Conservation (phyloP, 352 stramenopile genomes). For the Pythium sukuiense region DNA sequence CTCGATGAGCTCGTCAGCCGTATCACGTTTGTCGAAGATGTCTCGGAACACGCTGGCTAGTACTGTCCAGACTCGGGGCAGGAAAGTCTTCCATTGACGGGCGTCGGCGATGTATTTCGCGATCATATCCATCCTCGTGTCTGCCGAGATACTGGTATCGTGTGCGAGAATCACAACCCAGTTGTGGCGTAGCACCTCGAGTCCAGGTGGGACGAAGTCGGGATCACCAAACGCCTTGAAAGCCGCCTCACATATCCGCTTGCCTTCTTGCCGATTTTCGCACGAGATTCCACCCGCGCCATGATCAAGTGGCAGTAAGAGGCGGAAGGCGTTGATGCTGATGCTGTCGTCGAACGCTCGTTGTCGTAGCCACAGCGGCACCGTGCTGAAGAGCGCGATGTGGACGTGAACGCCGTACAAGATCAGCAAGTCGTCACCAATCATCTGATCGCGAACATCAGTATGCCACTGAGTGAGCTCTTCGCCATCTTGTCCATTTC, state of each 20-base stretch:
- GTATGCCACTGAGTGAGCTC: neutral
- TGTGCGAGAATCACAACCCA: slow-evolving; percentile 15
- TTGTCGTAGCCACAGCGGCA: slow-evolving; percentile 19
- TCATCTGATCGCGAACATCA: slow-evolving; percentile 14
- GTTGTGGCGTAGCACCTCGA: slow-evolving; percentile 25
- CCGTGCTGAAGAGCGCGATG: slow-evolving; percentile 3
- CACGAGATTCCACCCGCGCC: neutral
- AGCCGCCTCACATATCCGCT: slow-evolving; percentile 15
- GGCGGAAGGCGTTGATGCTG: slow-evolving; percentile 11
- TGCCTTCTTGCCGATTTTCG: neutral
- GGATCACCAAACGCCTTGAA: slow-evolving; percentile 3
- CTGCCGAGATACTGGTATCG: neutral
- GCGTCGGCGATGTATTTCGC: slow-evolving; percentile 1
- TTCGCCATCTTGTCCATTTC: neutral
- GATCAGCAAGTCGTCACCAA: slow-evolving; percentile 25
- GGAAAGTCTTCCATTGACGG: neutral
- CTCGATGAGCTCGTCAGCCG: slow-evolving; percentile 2
- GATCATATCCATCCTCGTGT: neutral
- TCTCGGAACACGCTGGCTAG: neutral
- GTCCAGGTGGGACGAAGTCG: slow-evolving; percentile 7
- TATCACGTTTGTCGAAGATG: neutral
- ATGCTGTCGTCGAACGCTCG: slow-evolving; percentile 6
- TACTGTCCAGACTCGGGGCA: slow-evolving; percentile 15
- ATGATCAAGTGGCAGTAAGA: slow-evolving; percentile 7
- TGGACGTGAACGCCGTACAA: slow-evolving; percentile 20